phyloP scores from a whole-genome alignment of 176 grass and related monocot species.

The Aegilops sharonensis region DNA sequence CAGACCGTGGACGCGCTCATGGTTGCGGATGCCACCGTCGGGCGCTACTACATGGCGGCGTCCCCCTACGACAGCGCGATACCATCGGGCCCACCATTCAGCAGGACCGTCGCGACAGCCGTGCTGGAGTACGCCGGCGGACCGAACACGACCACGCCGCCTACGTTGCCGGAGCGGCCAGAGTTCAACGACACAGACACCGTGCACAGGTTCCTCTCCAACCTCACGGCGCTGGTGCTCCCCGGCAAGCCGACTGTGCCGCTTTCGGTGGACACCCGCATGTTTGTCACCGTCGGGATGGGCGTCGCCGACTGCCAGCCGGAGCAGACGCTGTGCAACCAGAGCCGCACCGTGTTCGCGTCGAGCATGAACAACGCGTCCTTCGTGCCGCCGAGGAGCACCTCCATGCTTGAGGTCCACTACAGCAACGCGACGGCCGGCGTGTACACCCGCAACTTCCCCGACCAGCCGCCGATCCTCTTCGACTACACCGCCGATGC shows the following conservation, averaged over 20 bases:
- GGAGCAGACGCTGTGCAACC: conserved; percentile 38
- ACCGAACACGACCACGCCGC: background rate
- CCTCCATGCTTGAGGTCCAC: conserved; percentile 55
- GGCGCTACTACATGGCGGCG: conserved; percentile 48
- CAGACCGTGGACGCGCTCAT: conserved; percentile 74
- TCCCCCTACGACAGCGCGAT: conserved; percentile 38
- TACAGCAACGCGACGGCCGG: background rate
- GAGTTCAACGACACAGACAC: conserved; percentile 23
- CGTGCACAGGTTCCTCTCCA: conserved; percentile 47
- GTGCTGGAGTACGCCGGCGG: conserved; percentile 39
- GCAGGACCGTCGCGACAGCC: conserved; percentile 6
- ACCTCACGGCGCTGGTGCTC: conserved; percentile 46
- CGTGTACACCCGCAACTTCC: conserved; percentile 65
- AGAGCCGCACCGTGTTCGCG: conserved; percentile 5
- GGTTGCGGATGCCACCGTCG: conserved; percentile 23
- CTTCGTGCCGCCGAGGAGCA: conserved; percentile 29
- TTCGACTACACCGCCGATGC: conserved; percentile 55
- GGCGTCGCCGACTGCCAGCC: conserved; percentile 39
- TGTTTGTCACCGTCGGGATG: conserved; percentile 62
- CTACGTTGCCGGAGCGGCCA: conserved; percentile 21
- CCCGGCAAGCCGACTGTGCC: conserved; percentile 45
- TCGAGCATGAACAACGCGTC: conserved; percentile 85
- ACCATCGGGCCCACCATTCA: background rate
- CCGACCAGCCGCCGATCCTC: conserved; percentile 38
- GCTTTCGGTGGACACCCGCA: conserved; percentile 35